These are phyloP conservation scores for Cubamyces lactineus DNA, from an alignment of 768 basidiomycete genomes.

Conservation along the genomic window DNA sequence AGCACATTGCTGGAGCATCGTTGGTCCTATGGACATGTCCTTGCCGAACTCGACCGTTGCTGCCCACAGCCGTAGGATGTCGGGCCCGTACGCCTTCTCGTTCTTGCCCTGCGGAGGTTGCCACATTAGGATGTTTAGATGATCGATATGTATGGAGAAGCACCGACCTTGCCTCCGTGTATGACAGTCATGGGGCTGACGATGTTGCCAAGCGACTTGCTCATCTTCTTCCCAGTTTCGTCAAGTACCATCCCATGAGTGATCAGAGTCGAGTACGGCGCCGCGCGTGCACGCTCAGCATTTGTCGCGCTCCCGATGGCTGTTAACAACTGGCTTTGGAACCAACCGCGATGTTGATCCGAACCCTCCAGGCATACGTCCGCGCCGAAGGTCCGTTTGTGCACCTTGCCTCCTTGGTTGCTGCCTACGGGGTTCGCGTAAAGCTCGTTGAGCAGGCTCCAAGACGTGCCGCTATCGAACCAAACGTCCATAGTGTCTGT, in stretches of 20 bases:
- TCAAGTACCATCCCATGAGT: conserved; percentile 98
- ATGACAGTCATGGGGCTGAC: conserved; percentile 83
- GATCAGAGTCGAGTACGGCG: conserved; percentile 79
- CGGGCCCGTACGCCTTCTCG: conserved; percentile 79
- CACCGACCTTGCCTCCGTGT: conserved; percentile 67
- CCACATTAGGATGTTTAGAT: conserved; percentile 5
- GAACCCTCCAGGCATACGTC: conserved; percentile 95
- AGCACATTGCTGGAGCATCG: conserved; percentile 70
- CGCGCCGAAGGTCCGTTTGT: conserved; percentile 50
- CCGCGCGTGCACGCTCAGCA: conserved; percentile 31
- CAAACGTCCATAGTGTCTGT: conserved; percentile 99
- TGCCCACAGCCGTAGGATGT: conserved; percentile 88
- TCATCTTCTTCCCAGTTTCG: conserved; percentile 91
- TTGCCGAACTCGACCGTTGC: conserved; percentile 89
- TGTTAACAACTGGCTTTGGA: conserved; percentile 93
- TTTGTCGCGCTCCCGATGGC: conserved; percentile 56
- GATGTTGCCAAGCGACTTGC: conserved; percentile 94
- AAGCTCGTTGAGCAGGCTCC: conserved; percentile 70
- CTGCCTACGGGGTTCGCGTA: conserved; percentile 34
- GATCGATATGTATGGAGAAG: conserved; percentile 24
- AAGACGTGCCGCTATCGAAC: conserved; percentile 97
- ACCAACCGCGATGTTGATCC: conserved; percentile 99
- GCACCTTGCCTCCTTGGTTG: conserved; percentile 21
- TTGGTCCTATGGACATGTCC: conserved; percentile 86
- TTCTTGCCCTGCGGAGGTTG: conserved; percentile 56